Conservation (phyloP, 768 basidiomycete species). For the Hygrophoropsis aurantiaca region DNA sequence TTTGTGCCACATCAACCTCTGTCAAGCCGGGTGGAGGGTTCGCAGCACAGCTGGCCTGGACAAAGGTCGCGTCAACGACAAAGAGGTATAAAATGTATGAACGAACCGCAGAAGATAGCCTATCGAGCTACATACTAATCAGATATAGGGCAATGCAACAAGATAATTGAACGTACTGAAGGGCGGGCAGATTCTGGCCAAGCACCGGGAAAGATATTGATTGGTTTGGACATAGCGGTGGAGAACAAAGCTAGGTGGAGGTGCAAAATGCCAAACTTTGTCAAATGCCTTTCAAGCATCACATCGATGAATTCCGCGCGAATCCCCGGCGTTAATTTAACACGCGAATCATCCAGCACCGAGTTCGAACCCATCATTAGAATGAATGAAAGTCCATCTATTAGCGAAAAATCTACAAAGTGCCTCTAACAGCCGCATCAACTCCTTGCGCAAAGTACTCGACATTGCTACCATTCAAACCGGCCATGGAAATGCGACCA, state of each 20-base stretch:
- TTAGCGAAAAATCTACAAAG: constrained; percentile 46
- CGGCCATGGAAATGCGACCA: constrained; percentile 94
- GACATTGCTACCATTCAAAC: constrained; percentile 80
- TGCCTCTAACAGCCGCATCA: constrained; percentile 77
- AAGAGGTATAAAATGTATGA: too few species aligned
- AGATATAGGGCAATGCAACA: too few species aligned
- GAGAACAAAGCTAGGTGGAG: too few species aligned
- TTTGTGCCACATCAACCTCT: too few species aligned
- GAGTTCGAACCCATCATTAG: constrained; percentile 13
- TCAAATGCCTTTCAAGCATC: too few species aligned
- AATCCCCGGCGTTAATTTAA: constrained; percentile 14
- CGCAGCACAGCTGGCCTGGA: too few species aligned
- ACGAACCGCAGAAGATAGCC: too few species aligned
- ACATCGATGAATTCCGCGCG: neutral
- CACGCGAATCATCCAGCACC: constrained; percentile 11
- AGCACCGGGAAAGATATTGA: constrained; percentile 20
- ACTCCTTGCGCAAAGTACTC: constrained; percentile 90
- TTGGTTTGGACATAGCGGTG: constrained; percentile 11
- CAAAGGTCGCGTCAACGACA: too few species aligned
- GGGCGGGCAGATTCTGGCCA: constrained; percentile 15
- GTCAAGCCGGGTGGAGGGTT: too few species aligned
- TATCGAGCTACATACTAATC: too few species aligned
- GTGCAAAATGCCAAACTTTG: too few species aligned
- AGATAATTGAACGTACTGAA: constrained; percentile 12
- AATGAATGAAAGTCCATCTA: constrained; percentile 19